A percentile compares a stretch with the other conserved stretches of the same genome.
These are phyloP conservation scores for Penicillium taxi DNA, from an alignment of 495 filamentous ascomycete species.

Conservation along the genomic window DNA sequence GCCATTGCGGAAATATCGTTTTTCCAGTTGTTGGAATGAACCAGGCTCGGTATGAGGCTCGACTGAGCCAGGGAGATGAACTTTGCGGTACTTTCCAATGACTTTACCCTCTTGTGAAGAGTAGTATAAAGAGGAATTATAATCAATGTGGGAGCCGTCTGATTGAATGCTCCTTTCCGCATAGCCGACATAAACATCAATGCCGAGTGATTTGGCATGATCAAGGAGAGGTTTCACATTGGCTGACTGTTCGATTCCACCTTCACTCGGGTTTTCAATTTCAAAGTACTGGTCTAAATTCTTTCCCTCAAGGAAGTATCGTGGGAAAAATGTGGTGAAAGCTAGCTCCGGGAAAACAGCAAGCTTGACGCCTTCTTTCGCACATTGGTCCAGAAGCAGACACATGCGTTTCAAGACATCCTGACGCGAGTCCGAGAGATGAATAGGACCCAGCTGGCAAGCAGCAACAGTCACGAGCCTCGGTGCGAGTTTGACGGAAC, in stretches of 20 bases:
- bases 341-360: slow-evolving; percentile 43
- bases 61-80: slow-evolving; percentile 40
- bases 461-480: slow-evolving; percentile 24
- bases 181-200: slow-evolving; percentile 43
- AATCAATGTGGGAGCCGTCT: slow-evolving; percentile 23
- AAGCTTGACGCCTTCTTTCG: slow-evolving; percentile 27
- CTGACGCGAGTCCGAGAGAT: slow-evolving; percentile 24
- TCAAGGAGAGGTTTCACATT: slow-evolving; percentile 41
- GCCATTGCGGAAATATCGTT: slow-evolving; percentile 42
- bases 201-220: slow-evolving; percentile 26
- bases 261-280: slow-evolving; percentile 22
- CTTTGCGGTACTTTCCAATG: slow-evolving; percentile 42
- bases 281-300: slow-evolving; percentile 41
- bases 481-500: background rate
- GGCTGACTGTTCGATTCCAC: slow-evolving; percentile 17
- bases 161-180: slow-evolving; percentile 26
- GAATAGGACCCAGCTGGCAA: slow-evolving; percentile 36
- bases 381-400: slow-evolving; percentile 30
- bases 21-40: slow-evolving; percentile 43
- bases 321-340: slow-evolving; percentile 45
- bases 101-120: slow-evolving; percentile 30
- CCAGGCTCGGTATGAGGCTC: slow-evolving; percentile 39
- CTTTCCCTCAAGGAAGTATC: slow-evolving; percentile 26
- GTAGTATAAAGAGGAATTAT: slow-evolving; percentile 42
- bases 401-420: slow-evolving; percentile 36